A percentile compares a stretch with the other conserved stretches of the same genome.
Evolutionary conservation across 1,139 yeast genomes (phyloP).

Genomic region (Blastobotrys indianensis): DNA sequence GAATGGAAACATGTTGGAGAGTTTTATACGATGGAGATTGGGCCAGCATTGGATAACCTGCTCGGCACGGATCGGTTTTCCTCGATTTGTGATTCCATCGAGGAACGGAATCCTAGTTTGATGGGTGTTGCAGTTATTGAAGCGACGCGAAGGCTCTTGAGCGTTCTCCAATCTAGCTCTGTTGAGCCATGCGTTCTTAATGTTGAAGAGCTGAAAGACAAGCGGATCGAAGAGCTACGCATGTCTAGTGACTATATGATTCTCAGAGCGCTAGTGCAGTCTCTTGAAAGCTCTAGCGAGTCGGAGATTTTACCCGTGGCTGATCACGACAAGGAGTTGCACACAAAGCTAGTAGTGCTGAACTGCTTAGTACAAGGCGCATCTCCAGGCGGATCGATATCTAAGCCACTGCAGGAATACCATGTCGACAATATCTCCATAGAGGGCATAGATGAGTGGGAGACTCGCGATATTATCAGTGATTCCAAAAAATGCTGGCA

Average conservation of each 20-base stretch:
- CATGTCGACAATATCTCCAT: too few species aligned
- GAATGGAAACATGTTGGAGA: slow-evolving; percentile 25
- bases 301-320: slow-evolving; percentile 21
- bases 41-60: slow-evolving; percentile 24
- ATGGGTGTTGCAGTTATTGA: slow-evolving; percentile 30
- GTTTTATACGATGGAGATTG: slow-evolving; percentile 21
- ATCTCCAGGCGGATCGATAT: neutral
- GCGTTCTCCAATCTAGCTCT: slow-evolving; percentile 7
- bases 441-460: too few species aligned
- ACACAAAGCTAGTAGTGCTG: slow-evolving; percentile 18
- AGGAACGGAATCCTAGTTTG: neutral
- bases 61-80: slow-evolving; percentile 23
- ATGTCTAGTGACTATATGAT: slow-evolving; percentile 32
- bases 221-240: slow-evolving; percentile 33
- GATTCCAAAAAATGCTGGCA: neutral
- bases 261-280: slow-evolving; percentile 31
- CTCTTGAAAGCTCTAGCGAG: slow-evolving; percentile 14
- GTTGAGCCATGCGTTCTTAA: slow-evolving; percentile 22
- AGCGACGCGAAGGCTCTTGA: slow-evolving; percentile 31
- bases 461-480: too few species aligned
- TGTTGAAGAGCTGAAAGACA: slow-evolving; percentile 26
- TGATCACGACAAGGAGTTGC: slow-evolving; percentile 22
- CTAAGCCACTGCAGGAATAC: too few species aligned
- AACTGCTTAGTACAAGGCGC: slow-evolving; percentile 19
- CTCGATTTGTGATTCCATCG: slow-evolving; percentile 1